Base-by-base conservation (phyloP, 257 asterid species). In the Plantago elongata region DNA sequence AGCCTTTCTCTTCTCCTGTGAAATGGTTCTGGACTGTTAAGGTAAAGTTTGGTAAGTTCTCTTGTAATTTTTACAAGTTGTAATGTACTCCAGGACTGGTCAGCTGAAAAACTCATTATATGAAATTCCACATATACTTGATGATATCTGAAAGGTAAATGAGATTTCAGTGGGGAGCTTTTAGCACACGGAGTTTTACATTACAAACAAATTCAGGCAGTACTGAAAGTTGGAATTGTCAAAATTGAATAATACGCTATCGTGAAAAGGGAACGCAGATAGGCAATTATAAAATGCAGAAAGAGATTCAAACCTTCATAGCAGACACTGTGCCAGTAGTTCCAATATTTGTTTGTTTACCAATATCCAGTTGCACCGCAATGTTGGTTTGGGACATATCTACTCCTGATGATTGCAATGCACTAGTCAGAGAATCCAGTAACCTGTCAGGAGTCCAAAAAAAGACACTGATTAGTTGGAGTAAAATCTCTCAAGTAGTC, bases 391-490 rank as follows among this genome's bases (percentile, higher is more conserved):
- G 82, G 17, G 84, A 73, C 59, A 80, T 45, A 80, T 80, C 83
- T 54, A 83, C 84, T 44, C 89, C 89, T 29, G 79, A 69, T 11
- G 84, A 78, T 46, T 61, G 82, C 58, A 83, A 65, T n/a, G 81
- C 76, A 66, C 66, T 69, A 51, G 68, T 66, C 56, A 83, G 57
- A 54, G 76, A 66, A 60, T 70, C 73, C 72, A 73, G 46, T 60
- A 83, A 59, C 76, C 89, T 83, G 82, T 62, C 64, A 62, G 70
- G 56, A 45, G 40, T 58, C 57, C 51, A 56, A 46, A 64, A 56
- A 46, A 64, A 64, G 66, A 56, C 49, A 27, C 55, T 18, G 47
- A 59, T 52, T 27, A 48, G 13, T 68, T 43, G 47, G 12, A 47
- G n/a, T 56, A 56, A 29, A 30, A 15, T 13, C 10, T 47, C 51